phyloP scores from a whole-genome alignment of 495 filamentous ascomycete species.

The Hypoxylon trugodes region DNA sequence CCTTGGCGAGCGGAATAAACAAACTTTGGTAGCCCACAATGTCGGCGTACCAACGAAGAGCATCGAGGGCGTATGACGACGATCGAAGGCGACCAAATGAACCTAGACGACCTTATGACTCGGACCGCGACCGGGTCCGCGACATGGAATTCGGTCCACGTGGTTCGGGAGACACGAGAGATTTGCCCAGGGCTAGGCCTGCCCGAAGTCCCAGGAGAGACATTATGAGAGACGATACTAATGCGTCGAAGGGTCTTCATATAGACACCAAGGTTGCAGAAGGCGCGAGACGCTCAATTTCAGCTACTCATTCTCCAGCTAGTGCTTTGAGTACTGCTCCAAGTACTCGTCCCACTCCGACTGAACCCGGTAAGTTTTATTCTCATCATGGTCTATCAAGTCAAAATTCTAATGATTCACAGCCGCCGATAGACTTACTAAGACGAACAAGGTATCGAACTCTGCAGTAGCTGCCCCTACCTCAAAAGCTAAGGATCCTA shows the following conservation, averaged over 20 bases:
- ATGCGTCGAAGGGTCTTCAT: constrained; percentile 2
- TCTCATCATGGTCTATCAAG: not conserved
- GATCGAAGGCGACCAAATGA: constrained; percentile 10
- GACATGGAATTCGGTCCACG: constrained; percentile 8
- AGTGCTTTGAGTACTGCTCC: constrained; percentile 14
- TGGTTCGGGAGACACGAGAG: constrained; percentile 24
- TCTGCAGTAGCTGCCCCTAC: not conserved
- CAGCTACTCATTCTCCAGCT: constrained; percentile 24
- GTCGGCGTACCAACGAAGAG: constrained; percentile 1
- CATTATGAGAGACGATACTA: not conserved
- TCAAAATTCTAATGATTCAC: constrained; percentile 12
- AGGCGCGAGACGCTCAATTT: constrained; percentile 1
- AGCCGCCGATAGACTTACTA: constrained; percentile 8
- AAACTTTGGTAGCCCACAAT: not conserved
- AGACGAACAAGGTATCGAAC: not conserved
- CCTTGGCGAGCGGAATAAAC: not conserved
- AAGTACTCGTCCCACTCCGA: constrained; percentile 19
- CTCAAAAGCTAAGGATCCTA: constrained; percentile 33
- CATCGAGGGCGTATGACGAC: constrained; percentile 10
- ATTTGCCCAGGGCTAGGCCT: not conserved
- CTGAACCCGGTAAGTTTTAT: constrained; percentile 22
- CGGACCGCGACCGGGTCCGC: constrained; percentile 1
- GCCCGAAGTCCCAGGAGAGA: constrained; percentile 14
- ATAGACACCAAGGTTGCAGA: constrained; percentile 21
- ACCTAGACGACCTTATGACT: not conserved